phyloP scores from a whole-genome alignment of 192 early-diverging fungal genomes.

The Cetraspora pellucida region DNA sequence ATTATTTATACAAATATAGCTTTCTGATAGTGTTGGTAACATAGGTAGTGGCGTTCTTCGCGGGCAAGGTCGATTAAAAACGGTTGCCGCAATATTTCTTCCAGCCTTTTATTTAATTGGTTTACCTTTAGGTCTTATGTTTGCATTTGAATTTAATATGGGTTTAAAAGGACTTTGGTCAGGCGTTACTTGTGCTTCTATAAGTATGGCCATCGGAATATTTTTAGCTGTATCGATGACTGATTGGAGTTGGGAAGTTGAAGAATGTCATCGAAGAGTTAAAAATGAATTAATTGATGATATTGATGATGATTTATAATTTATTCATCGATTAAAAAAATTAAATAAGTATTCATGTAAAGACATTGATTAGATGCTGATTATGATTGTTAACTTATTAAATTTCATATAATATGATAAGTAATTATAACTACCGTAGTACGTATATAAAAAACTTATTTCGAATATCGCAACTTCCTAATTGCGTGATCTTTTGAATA shows the following conservation, averaged over 20 bases:
- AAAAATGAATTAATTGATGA: background rate
- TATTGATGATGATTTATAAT: background rate
- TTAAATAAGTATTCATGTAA: background rate
- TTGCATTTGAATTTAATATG: constrained; percentile 58
- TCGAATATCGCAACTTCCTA: constrained; percentile 14
- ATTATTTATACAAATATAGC: constrained; percentile 33
- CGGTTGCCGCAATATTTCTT: constrained; percentile 62
- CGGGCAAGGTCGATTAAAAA: constrained; percentile 75
- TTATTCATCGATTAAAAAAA: background rate
- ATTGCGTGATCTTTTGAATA: background rate
- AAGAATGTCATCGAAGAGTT: constrained; percentile 38
- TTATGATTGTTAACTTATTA: background rate
- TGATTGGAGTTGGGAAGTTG: constrained; percentile 42
- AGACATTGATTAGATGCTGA: background rate
- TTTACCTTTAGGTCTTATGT: constrained; percentile 61
- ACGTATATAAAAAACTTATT: constrained; percentile 3
- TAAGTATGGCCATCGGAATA: constrained; percentile 42
- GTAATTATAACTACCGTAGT: background rate
- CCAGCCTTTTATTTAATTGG: constrained; percentile 70
- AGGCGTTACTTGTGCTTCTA: constrained; percentile 56
- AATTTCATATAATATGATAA: background rate
- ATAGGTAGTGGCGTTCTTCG: constrained; percentile 72
- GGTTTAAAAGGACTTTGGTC: constrained; percentile 68
- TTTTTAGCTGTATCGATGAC: constrained; percentile 43
- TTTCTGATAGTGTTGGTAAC: constrained; percentile 63